phyloP scores from a whole-genome alignment of 495 filamentous ascomycete genomes.

The Aspergillus homomorphus region DNA sequence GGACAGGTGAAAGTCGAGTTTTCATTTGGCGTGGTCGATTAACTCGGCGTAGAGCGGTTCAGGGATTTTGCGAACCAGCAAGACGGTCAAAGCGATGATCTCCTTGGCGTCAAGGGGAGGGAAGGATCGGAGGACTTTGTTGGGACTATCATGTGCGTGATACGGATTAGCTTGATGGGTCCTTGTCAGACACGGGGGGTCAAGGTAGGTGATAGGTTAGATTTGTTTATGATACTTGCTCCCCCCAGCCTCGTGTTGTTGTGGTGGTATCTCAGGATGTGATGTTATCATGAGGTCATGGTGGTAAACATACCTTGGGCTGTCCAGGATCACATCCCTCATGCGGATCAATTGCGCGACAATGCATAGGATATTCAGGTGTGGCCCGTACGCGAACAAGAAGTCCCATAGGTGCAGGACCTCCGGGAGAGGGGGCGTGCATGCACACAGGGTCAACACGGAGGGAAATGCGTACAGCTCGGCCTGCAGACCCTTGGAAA shows the following conservation, averaged over 20 bases:
- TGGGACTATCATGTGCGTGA: constrained; percentile 59
- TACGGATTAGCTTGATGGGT: neutral
- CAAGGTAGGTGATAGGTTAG: too few relatives aligned
- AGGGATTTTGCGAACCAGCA: constrained; percentile 80
- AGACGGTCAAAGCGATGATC: constrained; percentile 76
- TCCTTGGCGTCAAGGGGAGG: constrained; percentile 77
- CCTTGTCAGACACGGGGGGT: neutral
- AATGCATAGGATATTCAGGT: constrained; percentile 94
- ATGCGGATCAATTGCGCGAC: constrained; percentile 93
- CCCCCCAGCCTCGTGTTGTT: neutral
- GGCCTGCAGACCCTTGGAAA: constrained; percentile 79
- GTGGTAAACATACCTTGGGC: constrained; percentile 62
- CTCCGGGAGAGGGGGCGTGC: constrained; percentile 94
- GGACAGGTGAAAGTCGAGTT: neutral
- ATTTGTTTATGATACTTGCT: too few relatives aligned
- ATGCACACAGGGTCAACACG: constrained; percentile 90
- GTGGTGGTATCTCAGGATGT: neutral
- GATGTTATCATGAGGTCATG: neutral
- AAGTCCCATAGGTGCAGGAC: constrained; percentile 98
- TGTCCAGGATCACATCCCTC: constrained; percentile 75
- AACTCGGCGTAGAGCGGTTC: constrained; percentile 86
- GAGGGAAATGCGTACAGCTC: constrained; percentile 98
- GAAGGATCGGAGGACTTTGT: constrained; percentile 86
- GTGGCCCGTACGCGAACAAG: constrained; percentile 89
- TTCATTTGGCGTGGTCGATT: constrained; percentile 76